phyloP scores from a whole-genome alignment of 140 eudicot species.

The Anethum foeniculum region DNA sequence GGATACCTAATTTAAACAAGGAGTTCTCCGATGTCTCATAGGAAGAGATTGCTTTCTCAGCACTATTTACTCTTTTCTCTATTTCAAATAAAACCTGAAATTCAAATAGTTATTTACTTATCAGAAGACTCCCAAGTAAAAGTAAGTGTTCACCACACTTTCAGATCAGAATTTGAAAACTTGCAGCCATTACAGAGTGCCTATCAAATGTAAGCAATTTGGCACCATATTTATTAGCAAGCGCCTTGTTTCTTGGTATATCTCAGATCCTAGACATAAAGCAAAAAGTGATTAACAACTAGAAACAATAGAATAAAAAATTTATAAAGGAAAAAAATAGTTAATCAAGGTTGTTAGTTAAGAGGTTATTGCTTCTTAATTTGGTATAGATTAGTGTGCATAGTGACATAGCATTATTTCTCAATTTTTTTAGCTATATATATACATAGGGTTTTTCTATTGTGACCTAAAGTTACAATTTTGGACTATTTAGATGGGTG shows the following conservation, averaged over 20 bases:
- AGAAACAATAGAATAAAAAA: too few relatives aligned
- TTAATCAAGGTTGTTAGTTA: too few relatives aligned
- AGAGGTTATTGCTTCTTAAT: too few relatives aligned
- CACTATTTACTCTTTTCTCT: background rate
- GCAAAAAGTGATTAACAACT: background rate
- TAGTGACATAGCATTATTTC: too few relatives aligned
- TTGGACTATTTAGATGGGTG: too few relatives aligned
- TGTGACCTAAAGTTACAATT: too few relatives aligned
- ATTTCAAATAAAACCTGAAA: slow-evolving; percentile 42
- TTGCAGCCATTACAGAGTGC: slow-evolving; percentile 61
- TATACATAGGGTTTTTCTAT: too few relatives aligned
- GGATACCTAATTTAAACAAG: slow-evolving; percentile 47
- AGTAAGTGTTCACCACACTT: background rate
- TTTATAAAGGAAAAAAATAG: too few relatives aligned
- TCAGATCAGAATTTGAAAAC: slow-evolving; percentile 11
- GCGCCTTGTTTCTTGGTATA: slow-evolving; percentile 89
- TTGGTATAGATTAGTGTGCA: too few relatives aligned
- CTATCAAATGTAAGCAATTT: slow-evolving; percentile 77
- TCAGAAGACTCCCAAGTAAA: background rate
- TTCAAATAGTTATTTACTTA: background rate
- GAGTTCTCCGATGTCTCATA: slow-evolving; percentile 41
- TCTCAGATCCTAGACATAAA: slow-evolving; percentile 60
- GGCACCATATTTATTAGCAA: slow-evolving; percentile 67
- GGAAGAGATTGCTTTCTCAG: slow-evolving; percentile 20
- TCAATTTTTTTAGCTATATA: too few relatives aligned